Evolutionary conservation across 2,329 filamentous ascomycete species (phyloP), one percentile per base, ranked within the genome.

Genomic region (Fusarium sp.): DNA sequence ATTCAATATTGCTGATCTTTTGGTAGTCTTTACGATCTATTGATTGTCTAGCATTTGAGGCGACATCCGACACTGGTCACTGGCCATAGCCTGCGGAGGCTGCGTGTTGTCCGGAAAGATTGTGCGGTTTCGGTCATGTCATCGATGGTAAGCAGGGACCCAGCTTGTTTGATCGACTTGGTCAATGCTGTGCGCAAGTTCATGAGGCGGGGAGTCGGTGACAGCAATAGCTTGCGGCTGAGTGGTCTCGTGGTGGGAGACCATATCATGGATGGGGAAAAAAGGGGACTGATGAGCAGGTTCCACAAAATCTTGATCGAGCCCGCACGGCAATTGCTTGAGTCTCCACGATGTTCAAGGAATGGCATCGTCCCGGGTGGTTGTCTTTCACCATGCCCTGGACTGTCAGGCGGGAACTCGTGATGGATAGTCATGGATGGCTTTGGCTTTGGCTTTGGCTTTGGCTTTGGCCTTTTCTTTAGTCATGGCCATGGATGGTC

Each of bases 191-290:
- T 39, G 53, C 42, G 56, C 59, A 39, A 45, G 54, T 60, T 62
- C 53, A 42, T 26, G 61, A 70, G 61, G 71, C 63, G 70, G 57
- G 54, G 54, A 57, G 61, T 68, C 61, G 54, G 66, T 67, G 71
- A 71, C 62, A 55, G 38, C 65, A 56, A 61, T 74, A 68, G 71
- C 58, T 53, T 68, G 59, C 59, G 62, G 71, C 71, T 71, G 67
- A 59, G 50, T 22, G 54, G 67, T 68, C 67, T 73, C 67, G 71
- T 74, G 67, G 61, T 55, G 18, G 56, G 24, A 33, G 45, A 44
- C 39, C 35, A 53, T 60, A n/a, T 59, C 30, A 56, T 35, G 48
- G 55, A 61, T 39, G 51, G 38, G 10, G 16, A 61, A 71, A 65
- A 71, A 55, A 58, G 58, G 58, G 67, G 58, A 73, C 56, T 42